These are phyloP conservation scores for Neofusicoccum umdonicola DNA, from an alignment of 2,329 filamentous ascomycete genomes.

Conservation along the genomic window DNA sequence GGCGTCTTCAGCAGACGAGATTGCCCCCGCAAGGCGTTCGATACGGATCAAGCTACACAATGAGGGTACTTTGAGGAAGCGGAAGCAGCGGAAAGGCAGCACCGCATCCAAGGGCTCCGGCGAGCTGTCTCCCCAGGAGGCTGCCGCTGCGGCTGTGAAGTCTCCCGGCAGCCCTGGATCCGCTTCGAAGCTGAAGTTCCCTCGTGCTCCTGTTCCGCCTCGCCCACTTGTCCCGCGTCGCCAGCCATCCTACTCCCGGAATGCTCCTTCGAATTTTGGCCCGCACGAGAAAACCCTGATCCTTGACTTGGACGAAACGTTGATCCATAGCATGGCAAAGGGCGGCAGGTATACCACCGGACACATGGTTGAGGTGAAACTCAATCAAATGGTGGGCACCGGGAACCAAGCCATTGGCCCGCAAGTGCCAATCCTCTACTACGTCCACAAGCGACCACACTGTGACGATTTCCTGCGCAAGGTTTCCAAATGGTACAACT, in stretches of 20 bases:
- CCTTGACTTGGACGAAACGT: constrained; percentile 90
- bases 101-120: constrained; percentile 24
- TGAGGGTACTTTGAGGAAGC: constrained; percentile 70
- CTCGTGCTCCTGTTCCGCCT: constrained; percentile 83
- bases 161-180: constrained; percentile 80
- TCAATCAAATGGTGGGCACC: constrained; percentile 69
- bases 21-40: constrained; percentile 68
- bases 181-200: constrained; percentile 66
- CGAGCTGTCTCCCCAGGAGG: constrained; percentile 40
- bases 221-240: constrained; percentile 84
- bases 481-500: constrained; percentile 96
- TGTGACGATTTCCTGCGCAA: constrained; percentile 95
- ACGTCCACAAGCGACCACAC: constrained; percentile 95
- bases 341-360: constrained; percentile 93
- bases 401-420: constrained; percentile 70
- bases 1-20: constrained; percentile 57
- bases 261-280: constrained; percentile 33
- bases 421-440: constrained; percentile 96
- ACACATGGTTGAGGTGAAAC: constrained; percentile 97
- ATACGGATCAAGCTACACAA: constrained; percentile 89
- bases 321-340: constrained; percentile 98
- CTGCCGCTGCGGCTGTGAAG: constrained; percentile 74
- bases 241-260: constrained; percentile 77
- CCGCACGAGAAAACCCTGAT: constrained; percentile 82
- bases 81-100: constrained; percentile 66